phyloP scores from a whole-genome alignment of 371 early-diverging fungal species.

The Cladochytrium tenue region DNA sequence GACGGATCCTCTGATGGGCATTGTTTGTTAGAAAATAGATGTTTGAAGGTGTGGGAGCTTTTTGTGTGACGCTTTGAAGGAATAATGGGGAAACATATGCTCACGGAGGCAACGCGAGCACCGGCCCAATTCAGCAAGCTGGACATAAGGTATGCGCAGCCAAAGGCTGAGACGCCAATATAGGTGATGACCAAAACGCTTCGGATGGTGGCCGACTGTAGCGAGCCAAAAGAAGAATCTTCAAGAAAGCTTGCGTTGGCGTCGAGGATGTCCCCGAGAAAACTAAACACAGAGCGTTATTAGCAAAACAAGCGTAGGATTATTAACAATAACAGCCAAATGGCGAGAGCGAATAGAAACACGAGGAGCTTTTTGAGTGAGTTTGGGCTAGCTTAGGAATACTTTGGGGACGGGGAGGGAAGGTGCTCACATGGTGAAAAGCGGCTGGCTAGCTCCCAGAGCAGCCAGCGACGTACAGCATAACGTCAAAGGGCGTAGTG shows the following conservation, averaged over 20 bases:
- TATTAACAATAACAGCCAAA: no score
- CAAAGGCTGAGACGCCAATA: conserved; percentile 40
- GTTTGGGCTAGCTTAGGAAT: not conserved
- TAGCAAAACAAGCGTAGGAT: no score
- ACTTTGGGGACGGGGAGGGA: not conserved
- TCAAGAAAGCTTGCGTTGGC: conserved; percentile 16
- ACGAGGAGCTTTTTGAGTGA: no score
- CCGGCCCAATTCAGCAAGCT: conserved; percentile 53
- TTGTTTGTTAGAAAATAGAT: not conserved
- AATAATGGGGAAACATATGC: no score
- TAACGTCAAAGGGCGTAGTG: no score
- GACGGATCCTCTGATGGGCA: conserved; percentile 29
- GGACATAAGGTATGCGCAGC: conserved; percentile 40
- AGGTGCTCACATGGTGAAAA: not conserved
- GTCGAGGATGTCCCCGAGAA: conserved; percentile 42
- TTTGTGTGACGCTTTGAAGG: no score
- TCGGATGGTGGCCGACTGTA: conserved; percentile 9
- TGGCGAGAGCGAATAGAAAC: no score
- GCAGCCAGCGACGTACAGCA: no score
- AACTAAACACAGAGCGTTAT: conserved; percentile 1
- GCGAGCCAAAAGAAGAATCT: conserved; percentile 17
- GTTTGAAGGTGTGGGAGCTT: not conserved
- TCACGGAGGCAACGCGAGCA: conserved; percentile 48
- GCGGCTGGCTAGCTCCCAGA: no score
- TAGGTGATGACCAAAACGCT: conserved; percentile 29